phyloP scores from a whole-genome alignment of 306 rosid species.

The Albizia julibrissin region DNA sequence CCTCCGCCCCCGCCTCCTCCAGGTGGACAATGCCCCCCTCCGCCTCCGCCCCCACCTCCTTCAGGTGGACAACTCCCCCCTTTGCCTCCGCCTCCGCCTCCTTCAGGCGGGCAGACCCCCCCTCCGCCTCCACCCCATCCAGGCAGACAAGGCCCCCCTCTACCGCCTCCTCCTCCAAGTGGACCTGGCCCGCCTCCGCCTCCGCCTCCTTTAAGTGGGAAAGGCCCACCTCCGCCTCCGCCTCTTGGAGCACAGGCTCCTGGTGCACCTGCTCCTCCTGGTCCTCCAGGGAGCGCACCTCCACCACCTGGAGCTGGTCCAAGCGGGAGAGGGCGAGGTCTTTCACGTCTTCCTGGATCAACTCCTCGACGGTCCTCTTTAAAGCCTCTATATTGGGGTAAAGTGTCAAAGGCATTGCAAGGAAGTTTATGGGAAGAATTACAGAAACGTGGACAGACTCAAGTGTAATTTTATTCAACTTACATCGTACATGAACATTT shows the following conservation, averaged over 20 bases:
- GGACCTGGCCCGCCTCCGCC: constrained; percentile 44
- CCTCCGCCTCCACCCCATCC: constrained; percentile 57
- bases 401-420: constrained; percentile 87
- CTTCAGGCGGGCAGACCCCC: constrained; percentile 34
- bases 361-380: constrained; percentile 73
- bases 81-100: constrained; percentile 42
- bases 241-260: constrained; percentile 39
- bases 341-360: constrained; percentile 54
- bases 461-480: constrained; percentile 56
- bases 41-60: neutral
- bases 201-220: constrained; percentile 41
- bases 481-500: constrained; percentile 22
- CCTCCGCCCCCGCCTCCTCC: neutral
- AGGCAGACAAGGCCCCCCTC: constrained; percentile 47
- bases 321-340: constrained; percentile 90
- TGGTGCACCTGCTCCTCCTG: constrained; percentile 63
- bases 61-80: neutral
- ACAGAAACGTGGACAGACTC: constrained; percentile 83
- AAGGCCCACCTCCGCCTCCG: constrained; percentile 41
- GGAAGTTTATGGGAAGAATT: constrained; percentile 99
- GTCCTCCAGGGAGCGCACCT: constrained; percentile 66
- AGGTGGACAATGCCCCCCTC: neutral
- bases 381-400: constrained; percentile 96
- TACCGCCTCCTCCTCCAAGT: constrained; percentile 48
- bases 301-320: constrained; percentile 65